Conservation (phyloP, 2,329 filamentous ascomycete species). For the Purpureocillium takamizusanense region DNA sequence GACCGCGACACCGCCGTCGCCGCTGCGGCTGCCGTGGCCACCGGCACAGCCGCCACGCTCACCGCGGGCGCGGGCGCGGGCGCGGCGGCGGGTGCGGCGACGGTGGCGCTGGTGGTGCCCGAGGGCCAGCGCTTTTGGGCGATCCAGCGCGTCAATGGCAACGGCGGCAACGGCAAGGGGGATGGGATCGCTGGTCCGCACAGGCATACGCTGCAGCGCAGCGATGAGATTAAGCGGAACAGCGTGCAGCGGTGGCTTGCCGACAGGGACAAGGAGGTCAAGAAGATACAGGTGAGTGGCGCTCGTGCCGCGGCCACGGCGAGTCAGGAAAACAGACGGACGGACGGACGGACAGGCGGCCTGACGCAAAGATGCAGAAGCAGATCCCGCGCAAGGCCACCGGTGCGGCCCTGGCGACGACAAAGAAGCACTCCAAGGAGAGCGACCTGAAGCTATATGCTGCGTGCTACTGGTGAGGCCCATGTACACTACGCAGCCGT, state of each 20-base stretch:
- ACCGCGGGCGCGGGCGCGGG: no score
- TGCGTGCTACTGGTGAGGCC: constrained; percentile 68
- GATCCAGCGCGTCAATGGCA: constrained; percentile 69
- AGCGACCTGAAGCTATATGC: constrained; percentile 69
- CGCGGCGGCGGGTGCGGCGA: no score
- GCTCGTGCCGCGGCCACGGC: not conserved
- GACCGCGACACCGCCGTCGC: constrained; percentile 15
- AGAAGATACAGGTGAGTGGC: constrained; percentile 31
- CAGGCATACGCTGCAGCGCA: constrained; percentile 63
- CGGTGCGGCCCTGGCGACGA: constrained; percentile 60
- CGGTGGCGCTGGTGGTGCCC: constrained; percentile 10
- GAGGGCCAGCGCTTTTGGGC: constrained; percentile 56
- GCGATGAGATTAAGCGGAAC: constrained; percentile 74
- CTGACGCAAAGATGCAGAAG: no score
- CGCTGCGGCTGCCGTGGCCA: constrained; percentile 5
- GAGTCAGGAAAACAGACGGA: no score
- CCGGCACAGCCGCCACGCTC: no score
- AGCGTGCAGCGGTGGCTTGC: constrained; percentile 59
- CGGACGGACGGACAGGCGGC: no score
- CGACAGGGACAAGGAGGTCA: constrained; percentile 56
- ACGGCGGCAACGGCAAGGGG: constrained; percentile 62
- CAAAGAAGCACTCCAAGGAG: constrained; percentile 60
- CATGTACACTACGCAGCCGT: not conserved
- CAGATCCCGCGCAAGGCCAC: constrained; percentile 64
- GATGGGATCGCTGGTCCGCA: constrained; percentile 65